Base-by-base conservation (phyloP, 78 protist genomes). In the Mantamonas sphyraenae region DNA sequence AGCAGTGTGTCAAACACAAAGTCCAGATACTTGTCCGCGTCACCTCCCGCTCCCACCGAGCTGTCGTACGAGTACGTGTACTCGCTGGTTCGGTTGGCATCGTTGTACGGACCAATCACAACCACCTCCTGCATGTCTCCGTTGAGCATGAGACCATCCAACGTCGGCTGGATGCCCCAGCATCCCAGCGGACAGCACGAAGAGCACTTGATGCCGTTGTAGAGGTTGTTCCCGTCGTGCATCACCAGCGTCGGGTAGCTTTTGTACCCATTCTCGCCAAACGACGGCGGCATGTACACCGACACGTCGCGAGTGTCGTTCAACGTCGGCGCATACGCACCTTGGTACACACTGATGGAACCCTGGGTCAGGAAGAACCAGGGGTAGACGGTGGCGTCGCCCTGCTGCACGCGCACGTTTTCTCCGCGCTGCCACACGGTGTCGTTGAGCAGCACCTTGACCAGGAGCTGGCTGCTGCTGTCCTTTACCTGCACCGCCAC, bases 151-250 rank as follows among this genome's bases (percentile, higher is more conserved):
- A 63, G 31, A 2, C 19, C 33, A 31, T 73, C 16, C 31, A 71
- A 4, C 20, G 75, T 71, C 26, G 64, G 5, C 50, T 71, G 75
- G 75, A 7, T 17, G 38, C 8, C 34, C 75, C 75, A 71, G 5
- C 68, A 16, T 5, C 5, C 14, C 12, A 65, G 59, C 40, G 39
- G 20, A n/a, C 64, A 71, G 10, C 55, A n/a, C 8, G 75, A 62
- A 4, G 75, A 71, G 12, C 9, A 7, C n/a, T 71, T 71, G 42
- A 71, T 5, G 47, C 22, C 47, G 10, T 5, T 10, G 47, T 42
- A 71, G 45, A 71, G 61, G 64, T 71, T 71, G 20, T 71, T 72
- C 24, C 75, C 75, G 65, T 71, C 75, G 31, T 53, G 61, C 75
- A 61, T 61, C 30, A 71, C 14, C 40, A 71, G 38, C 30, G 63